A percentile compares a stretch with the other conserved stretches of the same genome.
These are phyloP conservation scores for Tolypocladium ovalisporum DNA, from an alignment of 2,329 filamentous ascomycete genomes.

Conservation along the genomic window DNA sequence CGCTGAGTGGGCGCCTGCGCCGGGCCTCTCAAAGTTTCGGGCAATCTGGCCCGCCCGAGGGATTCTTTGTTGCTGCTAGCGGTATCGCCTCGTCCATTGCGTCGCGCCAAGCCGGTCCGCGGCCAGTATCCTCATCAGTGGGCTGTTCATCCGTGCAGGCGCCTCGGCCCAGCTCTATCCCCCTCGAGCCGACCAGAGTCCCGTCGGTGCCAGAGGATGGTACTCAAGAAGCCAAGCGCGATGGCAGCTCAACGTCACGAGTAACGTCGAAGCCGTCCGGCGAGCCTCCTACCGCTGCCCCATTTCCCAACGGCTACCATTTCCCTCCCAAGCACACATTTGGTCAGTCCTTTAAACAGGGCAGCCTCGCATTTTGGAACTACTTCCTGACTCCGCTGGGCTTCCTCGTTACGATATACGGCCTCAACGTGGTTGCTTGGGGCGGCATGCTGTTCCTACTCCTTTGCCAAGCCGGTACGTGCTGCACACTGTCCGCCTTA, in stretches of 20 bases:
- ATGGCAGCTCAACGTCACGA: conserved; percentile 8
- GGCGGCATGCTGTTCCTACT: conserved; percentile 85
- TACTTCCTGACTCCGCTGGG: conserved; percentile 68
- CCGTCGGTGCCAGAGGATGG: conserved; percentile 1
- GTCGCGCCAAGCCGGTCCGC: conserved; percentile 11
- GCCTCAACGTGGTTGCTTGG: conserved; percentile 77
- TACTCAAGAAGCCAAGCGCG: neutral
- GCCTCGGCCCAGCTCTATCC: neutral
- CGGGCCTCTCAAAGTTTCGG: conserved; percentile 27
- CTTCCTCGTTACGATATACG: conserved; percentile 68
- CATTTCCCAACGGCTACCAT: conserved; percentile 54
- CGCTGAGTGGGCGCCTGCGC: conserved; percentile 19
- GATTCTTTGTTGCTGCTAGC: conserved; percentile 36
- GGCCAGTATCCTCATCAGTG: conserved; percentile 8
- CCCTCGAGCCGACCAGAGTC: neutral
- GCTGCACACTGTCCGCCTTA: neutral
- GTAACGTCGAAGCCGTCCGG: conserved; percentile 7
- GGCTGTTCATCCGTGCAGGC: conserved; percentile 6
- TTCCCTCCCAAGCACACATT: conserved; percentile 52
- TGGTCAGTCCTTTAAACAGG: conserved; percentile 46
- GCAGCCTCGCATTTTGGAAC: conserved; percentile 52
- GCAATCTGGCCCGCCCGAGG: conserved; percentile 33
- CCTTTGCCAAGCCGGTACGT: conserved; percentile 53
- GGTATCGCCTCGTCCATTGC: conserved; percentile 31
- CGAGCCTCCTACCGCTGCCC: conserved; percentile 20